Percentiles rank a stretch among this genome's conserved stretches.
Conservation (phyloP, 2,329 filamentous ascomycete genomes). For the Hypoxylon sp. region DNA sequence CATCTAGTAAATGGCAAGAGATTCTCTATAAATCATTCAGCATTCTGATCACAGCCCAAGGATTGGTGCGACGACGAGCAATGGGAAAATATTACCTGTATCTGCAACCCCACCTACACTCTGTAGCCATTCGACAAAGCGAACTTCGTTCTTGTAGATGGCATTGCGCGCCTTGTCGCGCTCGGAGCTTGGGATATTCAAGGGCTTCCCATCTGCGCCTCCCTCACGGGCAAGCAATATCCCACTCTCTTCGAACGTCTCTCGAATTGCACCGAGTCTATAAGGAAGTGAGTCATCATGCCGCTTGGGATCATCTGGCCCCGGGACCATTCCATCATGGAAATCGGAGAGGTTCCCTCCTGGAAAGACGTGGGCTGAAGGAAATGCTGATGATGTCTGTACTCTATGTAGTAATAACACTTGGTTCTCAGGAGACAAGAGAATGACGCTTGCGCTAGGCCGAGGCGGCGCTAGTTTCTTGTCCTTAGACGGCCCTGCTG, state of each 20-base stretch:
- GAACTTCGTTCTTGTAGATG: constrained; percentile 76
- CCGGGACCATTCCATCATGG: constrained; percentile 77
- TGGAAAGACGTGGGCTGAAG: constrained; percentile 95
- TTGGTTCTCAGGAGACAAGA: constrained; percentile 89
- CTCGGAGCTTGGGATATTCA: constrained; percentile 72
- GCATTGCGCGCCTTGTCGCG: constrained; percentile 76
- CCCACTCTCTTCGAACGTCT: constrained; percentile 96
- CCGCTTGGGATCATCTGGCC: constrained; percentile 63
- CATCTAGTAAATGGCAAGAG: constrained; percentile 90
- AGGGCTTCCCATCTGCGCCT: constrained; percentile 64
- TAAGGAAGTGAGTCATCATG: constrained; percentile 83
- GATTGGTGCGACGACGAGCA: background rate
- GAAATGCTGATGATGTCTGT: constrained; percentile 84
- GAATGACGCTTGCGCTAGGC: constrained; percentile 75
- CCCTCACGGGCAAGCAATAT: constrained; percentile 77
- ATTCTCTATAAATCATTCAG: constrained; percentile 61
- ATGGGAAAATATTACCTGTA: constrained; percentile 63
- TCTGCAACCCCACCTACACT: constrained; percentile 74
- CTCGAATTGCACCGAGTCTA: constrained; percentile 85
- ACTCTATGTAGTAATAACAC: constrained; percentile 91
- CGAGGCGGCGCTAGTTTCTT: constrained; percentile 58
- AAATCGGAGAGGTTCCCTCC: constrained; percentile 85
- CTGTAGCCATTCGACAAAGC: constrained; percentile 76
- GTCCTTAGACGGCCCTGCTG: constrained; percentile 47
- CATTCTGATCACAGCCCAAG: background rate